Conservation (phyloP, 2,329 filamentous ascomycete genomes). For the Ophiostoma angusticollis region DNA sequence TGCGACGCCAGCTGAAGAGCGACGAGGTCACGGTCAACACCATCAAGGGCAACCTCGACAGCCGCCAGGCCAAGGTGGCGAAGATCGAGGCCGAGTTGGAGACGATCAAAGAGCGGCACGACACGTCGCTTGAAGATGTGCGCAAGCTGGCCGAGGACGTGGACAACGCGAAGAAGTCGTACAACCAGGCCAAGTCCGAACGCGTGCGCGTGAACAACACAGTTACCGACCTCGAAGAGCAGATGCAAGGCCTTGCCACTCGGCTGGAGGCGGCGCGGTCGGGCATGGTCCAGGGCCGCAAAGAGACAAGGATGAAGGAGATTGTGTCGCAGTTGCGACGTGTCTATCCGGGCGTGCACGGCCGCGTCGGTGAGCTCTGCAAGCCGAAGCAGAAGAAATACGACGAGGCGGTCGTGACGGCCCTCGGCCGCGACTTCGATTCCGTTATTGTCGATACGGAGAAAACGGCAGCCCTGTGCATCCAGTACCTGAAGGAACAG, state of each 20-base stretch:
- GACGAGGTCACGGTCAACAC: constrained; percentile 86
- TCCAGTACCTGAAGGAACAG: constrained; percentile 86
- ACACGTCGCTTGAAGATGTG: constrained; percentile 46
- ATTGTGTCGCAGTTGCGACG: constrained; percentile 77
- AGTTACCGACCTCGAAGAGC: constrained; percentile 81
- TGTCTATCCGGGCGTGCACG: constrained; percentile 82
- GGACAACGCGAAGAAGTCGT: constrained; percentile 77
- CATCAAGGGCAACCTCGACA: constrained; percentile 77
- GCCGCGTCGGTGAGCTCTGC: constrained; percentile 81
- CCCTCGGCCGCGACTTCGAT: constrained; percentile 86
- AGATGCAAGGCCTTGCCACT: constrained; percentile 66
- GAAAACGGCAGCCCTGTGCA: constrained; percentile 86
- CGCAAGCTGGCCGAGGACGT: constrained; percentile 66
- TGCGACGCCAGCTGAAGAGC: constrained; percentile 79
- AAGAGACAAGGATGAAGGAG: constrained; percentile 66
- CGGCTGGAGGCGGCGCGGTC: constrained; percentile 80
- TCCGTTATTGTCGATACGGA: constrained; percentile 91
- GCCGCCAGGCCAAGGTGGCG: constrained; percentile 57
- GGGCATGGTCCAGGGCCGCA: constrained; percentile 72
- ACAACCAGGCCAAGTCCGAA: constrained; percentile 74
- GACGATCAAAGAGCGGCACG: constrained; percentile 55
- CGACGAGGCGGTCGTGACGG: constrained; percentile 82
- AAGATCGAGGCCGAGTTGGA: constrained; percentile 61
- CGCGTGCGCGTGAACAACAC: constrained; percentile 68
- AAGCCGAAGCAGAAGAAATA: constrained; percentile 96